phyloP scores from a whole-genome alignment of 306 rosid genomes.

The Sicyos baderoa region DNA sequence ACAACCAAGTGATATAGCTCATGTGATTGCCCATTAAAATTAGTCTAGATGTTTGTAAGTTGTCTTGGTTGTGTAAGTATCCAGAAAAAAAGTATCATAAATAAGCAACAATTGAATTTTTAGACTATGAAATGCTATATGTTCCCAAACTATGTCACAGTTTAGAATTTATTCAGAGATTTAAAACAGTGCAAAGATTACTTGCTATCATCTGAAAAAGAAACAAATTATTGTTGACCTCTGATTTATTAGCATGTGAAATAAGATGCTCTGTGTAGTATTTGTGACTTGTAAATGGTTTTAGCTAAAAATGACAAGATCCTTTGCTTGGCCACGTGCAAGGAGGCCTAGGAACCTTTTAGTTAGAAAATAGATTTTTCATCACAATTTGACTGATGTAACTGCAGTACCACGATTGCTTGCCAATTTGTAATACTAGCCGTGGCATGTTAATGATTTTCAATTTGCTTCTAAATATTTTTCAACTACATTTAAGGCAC shows the following conservation, averaged over 20 bases:
- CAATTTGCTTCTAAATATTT: neutral
- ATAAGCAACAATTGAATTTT: neutral
- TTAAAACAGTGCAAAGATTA: neutral
- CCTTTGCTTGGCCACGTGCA: neutral
- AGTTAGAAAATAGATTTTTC: neutral
- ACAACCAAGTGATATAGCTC: neutral
- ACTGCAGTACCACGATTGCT: neutral
- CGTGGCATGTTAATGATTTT: neutral
- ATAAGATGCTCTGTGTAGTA: constrained; percentile 4
- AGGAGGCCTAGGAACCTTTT: neutral
- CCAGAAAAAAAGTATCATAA: neutral
- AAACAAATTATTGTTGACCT: neutral
- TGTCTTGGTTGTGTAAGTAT: neutral
- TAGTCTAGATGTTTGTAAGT: neutral
- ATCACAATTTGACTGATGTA: neutral
- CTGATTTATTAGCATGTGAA: neutral
- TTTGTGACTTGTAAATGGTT: constrained; percentile 12
- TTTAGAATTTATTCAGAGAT: neutral
- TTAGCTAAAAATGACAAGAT: neutral
- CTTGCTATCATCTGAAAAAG: neutral
- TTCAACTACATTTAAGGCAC: neutral
- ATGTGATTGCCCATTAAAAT: neutral
- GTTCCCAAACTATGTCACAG: neutral
- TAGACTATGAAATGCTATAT: constrained; percentile 6
- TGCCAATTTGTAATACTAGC: neutral